Percentiles rank a stretch among this genome's conserved stretches.
phyloP scores from a whole-genome alignment of 1,139 yeast genomes.

The Protomyces inundatus region DNA sequence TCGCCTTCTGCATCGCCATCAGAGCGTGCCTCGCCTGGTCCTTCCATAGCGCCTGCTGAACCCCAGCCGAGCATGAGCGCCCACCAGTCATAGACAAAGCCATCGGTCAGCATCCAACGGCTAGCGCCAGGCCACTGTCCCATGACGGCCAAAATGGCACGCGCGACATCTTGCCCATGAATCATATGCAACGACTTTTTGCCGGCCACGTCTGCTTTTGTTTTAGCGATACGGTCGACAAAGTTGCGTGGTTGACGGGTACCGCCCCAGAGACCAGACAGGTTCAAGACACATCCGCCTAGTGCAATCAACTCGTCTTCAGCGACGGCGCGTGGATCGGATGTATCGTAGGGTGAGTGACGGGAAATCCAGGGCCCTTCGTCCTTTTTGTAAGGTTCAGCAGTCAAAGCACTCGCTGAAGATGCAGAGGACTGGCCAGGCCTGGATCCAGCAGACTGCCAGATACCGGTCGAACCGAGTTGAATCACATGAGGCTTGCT shows the following conservation, averaged over 20 bases:
- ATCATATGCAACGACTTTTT: conserved; percentile 17
- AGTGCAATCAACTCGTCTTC: conserved; percentile 14
- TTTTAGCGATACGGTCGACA: neutral
- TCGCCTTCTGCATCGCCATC: neutral
- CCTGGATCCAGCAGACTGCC: conserved; percentile 1
- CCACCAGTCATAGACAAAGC: conserved; percentile 26
- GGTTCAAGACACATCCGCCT: conserved; percentile 12
- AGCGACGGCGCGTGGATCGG: conserved; percentile 7
- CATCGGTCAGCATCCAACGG: conserved; percentile 24
- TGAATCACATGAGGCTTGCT: neutral
- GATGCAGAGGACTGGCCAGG: neutral
- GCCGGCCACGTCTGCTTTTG: neutral
- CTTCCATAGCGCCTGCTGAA: neutral
- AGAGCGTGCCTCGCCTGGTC: neutral
- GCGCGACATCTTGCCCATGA: conserved; percentile 20
- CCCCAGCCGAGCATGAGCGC: conserved; percentile 24
- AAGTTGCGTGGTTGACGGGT: conserved; percentile 14
- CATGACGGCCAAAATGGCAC: conserved; percentile 23
- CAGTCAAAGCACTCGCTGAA: neutral
- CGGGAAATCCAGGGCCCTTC: conserved; percentile 12
- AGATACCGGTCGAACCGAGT: conserved; percentile 19
- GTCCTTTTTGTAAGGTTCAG: neutral
- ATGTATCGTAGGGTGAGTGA: conserved; percentile 12
- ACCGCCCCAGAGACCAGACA: conserved; percentile 23
- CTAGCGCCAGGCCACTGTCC: conserved; percentile 18